Conservation (phyloP, 139 green algal species). For the Coccomyxa sp. region DNA sequence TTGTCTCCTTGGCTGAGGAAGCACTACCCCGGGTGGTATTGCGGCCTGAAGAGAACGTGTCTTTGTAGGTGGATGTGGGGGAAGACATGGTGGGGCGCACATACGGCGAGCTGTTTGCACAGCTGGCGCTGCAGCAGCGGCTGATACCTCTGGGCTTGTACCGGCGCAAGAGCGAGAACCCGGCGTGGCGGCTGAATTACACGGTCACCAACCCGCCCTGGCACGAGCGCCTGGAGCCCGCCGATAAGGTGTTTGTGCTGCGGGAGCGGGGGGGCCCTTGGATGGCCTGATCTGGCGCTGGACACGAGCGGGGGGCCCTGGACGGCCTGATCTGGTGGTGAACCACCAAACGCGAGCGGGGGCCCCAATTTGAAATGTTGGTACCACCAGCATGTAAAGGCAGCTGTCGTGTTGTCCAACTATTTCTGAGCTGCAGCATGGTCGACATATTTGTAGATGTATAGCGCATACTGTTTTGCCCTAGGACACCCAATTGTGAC, state of each 20-base stretch:
- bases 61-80: conserved; percentile 27
- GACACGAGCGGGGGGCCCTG: too few relatives aligned
- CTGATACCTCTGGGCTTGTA: conserved; percentile 63
- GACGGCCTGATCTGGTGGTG: too few relatives aligned
- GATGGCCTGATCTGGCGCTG: background rate
- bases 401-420: too few relatives aligned
- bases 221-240: conserved; percentile 29
- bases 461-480: too few relatives aligned
- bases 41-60: background rate
- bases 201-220: conserved; percentile 54
- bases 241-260: conserved; percentile 67
- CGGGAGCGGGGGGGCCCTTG: conserved; percentile 19
- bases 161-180: conserved; percentile 62
- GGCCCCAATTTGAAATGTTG: too few relatives aligned
- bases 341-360: too few relatives aligned
- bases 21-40: too few relatives aligned
- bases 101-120: conserved; percentile 59
- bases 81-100: conserved; percentile 34
- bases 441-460: too few relatives aligned
- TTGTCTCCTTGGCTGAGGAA: too few relatives aligned
- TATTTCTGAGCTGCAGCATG: too few relatives aligned
- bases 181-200: conserved; percentile 56
- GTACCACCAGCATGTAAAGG: too few relatives aligned
- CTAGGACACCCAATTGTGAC: too few relatives aligned
- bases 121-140: conserved; percentile 26